Percentiles rank a stretch among this genome's conserved stretches.
phyloP scores from a whole-genome alignment of 2,329 filamentous ascomycete species.

The Paraphaeosphaeria sporulosa region DNA sequence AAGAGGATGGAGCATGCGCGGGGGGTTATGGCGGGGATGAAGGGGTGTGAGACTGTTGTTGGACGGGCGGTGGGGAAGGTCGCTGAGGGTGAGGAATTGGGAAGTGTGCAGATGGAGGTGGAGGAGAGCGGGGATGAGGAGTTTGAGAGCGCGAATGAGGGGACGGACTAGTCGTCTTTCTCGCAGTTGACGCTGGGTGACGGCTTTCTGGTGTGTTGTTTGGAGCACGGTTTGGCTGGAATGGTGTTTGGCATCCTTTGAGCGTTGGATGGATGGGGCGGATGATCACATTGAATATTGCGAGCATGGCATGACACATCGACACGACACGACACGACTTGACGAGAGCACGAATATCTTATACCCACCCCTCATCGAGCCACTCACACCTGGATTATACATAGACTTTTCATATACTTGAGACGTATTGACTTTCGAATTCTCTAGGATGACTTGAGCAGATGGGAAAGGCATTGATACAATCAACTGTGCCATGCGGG shows the following conservation, averaged over 20 bases:
- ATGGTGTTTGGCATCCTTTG: not conserved
- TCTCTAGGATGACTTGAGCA: too few species aligned
- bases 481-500: too few species aligned
- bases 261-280: not conserved
- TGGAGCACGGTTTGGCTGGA: not conserved
- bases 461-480: too few species aligned
- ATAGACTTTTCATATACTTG: not conserved
- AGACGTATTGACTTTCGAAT: too few species aligned
- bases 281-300: too few species aligned
- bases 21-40: conserved; percentile 26
- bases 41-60: conserved; percentile 11
- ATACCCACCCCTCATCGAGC: not conserved
- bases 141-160: conserved; percentile 4
- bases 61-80: conserved; percentile 6
- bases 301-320: not conserved
- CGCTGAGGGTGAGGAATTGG: conserved; percentile 5
- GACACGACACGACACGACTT: not conserved
- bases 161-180: conserved; percentile 11
- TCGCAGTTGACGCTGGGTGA: too few species aligned
- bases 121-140: conserved; percentile 6
- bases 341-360: not conserved
- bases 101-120: not conserved
- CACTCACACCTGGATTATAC: not conserved
- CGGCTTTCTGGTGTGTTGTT: not conserved
- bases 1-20: conserved; percentile 26